Percentiles rank a stretch among this genome's conserved stretches.
phyloP scores from a whole-genome alignment of 1,139 yeast species.

The Pichia sp. region DNA sequence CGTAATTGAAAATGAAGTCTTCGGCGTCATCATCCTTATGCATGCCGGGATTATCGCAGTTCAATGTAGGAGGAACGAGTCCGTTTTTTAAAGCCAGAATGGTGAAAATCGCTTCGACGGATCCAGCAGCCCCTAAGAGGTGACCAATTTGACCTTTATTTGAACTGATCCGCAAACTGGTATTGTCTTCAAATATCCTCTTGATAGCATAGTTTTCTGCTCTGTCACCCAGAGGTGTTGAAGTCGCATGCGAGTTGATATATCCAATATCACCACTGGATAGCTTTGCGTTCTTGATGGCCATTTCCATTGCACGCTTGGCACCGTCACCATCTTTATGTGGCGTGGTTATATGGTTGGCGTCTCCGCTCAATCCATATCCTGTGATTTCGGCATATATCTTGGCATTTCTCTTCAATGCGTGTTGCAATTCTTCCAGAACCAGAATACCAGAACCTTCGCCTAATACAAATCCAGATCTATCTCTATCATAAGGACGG shows the following conservation, averaged over 20 bases:
- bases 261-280: slow-evolving; percentile 50
- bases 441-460: slow-evolving; percentile 87
- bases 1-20: slow-evolving; percentile 51
- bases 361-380: slow-evolving; percentile 89
- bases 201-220: slow-evolving; percentile 79
- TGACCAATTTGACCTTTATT: slow-evolving; percentile 94
- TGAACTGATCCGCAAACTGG: slow-evolving; percentile 46
- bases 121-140: slow-evolving; percentile 91
- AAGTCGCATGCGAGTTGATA: slow-evolving; percentile 95
- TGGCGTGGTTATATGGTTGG: slow-evolving; percentile 91
- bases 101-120: slow-evolving; percentile 84
- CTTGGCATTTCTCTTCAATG: slow-evolving; percentile 49
- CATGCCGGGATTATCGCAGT: slow-evolving; percentile 48
- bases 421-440: slow-evolving; percentile 73
- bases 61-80: slow-evolving; percentile 72
- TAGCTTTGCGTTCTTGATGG: slow-evolving; percentile 44
- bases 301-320: slow-evolving; percentile 69
- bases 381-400: slow-evolving; percentile 81
- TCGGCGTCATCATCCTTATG: slow-evolving; percentile 31
- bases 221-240: slow-evolving; percentile 80
- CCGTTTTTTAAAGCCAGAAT: slow-evolving; percentile 52
- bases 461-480: slow-evolving; percentile 87
- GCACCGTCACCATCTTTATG: slow-evolving; percentile 81
- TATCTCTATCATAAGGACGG: slow-evolving; percentile 72
- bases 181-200: slow-evolving; percentile 34